phyloP scores from a whole-genome alignment of 1,284 basidiomycete species.

The Taiwanofungus camphoratus region DNA sequence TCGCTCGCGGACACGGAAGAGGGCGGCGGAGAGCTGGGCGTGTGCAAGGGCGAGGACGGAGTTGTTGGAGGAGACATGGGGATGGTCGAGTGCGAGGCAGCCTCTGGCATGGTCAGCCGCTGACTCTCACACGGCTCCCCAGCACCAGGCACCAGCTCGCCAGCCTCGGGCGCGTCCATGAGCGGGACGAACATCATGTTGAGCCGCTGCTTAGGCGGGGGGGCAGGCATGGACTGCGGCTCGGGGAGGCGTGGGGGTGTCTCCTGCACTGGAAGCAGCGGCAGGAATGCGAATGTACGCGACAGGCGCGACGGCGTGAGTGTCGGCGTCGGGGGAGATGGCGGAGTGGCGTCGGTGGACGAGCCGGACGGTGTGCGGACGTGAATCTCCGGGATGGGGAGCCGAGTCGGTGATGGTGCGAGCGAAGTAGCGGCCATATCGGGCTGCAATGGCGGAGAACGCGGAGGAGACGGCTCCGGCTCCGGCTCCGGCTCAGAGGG shows the following conservation, averaged over 20 bases:
- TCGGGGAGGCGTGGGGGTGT: constrained; percentile 10
- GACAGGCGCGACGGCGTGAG: constrained; percentile 10
- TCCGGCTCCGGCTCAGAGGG: constrained; percentile 6
- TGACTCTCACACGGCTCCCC: too few species aligned
- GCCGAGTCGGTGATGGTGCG: constrained; percentile 9
- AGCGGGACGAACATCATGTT: too few species aligned
- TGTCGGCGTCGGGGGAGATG: constrained; percentile 6
- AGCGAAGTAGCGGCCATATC: not conserved
- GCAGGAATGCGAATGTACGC: constrained; percentile 23
- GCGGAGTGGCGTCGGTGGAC: not conserved
- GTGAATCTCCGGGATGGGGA: constrained; percentile 2
- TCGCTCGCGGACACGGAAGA: too few species aligned
- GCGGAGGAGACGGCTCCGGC: constrained; percentile 7
- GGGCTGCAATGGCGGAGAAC: constrained; percentile 12
- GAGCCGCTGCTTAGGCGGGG: constrained; percentile 15
- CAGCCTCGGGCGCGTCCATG: too few species aligned
- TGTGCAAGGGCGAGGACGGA: too few species aligned
- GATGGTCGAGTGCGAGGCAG: too few species aligned
- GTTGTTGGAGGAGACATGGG: too few species aligned
- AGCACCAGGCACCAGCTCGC: too few species aligned
- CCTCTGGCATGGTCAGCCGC: too few species aligned
- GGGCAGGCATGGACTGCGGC: constrained; percentile 9
- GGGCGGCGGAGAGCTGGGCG: too few species aligned
- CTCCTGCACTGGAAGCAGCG: constrained; percentile 24
- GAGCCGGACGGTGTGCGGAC: constrained; percentile 1